Conservation (phyloP, 495 filamentous ascomycete species). For the Xylaria castorea region DNA sequence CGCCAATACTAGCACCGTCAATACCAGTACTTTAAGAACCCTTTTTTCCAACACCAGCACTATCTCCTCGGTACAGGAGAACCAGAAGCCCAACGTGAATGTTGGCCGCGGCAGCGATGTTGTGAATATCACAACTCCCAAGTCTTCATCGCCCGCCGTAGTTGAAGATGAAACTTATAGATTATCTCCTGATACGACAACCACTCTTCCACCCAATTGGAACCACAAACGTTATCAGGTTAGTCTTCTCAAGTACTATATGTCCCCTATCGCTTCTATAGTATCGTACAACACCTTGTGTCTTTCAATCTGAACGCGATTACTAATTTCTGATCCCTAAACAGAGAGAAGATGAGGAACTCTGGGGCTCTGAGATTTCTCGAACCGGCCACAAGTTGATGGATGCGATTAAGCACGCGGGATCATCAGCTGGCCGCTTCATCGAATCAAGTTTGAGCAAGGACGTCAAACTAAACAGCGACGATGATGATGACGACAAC, state of each 20-base stretch:
- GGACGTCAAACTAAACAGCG: constrained; percentile 37
- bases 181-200: constrained; percentile 38
- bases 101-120: not conserved
- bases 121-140: not conserved
- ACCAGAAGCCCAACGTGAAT: not conserved
- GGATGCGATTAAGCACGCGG: constrained; percentile 59
- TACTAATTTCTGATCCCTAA: not conserved
- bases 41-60: constrained; percentile 1
- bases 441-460: constrained; percentile 52
- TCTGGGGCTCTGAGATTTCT: constrained; percentile 67
- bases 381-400: constrained; percentile 53
- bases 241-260: not conserved
- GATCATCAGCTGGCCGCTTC: constrained; percentile 55
- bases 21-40: constrained; percentile 1
- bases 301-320: not conserved
- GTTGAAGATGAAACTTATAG: not conserved
- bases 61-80: not conserved
- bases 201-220: constrained; percentile 61
- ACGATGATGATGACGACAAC: constrained; percentile 51
- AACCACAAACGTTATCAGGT: constrained; percentile 68
- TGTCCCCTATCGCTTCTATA: not conserved
- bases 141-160: not conserved
- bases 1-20: constrained; percentile 2
- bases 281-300: not conserved
- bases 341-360: constrained; percentile 83